A percentile compares a stretch with the other conserved stretches of the same genome.
Evolutionary conservation across 2,329 filamentous ascomycete species (phyloP).

Genomic region (Epichloe amarillans): DNA sequence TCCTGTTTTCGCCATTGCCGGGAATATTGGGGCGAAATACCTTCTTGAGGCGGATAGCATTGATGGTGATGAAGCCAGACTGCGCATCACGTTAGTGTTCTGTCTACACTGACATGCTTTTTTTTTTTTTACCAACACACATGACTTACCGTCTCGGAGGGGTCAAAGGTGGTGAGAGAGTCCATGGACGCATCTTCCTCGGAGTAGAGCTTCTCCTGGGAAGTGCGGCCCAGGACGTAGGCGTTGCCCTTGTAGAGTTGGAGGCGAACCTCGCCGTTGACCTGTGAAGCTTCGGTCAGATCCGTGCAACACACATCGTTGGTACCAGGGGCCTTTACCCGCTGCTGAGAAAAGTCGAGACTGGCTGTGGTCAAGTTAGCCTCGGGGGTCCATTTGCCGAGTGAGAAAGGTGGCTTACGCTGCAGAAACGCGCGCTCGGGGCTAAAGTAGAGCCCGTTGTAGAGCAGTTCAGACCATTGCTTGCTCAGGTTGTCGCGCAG

Average conservation of each 20-base stretch:
- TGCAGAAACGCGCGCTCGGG: slow-evolving; percentile 1
- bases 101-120: not conserved
- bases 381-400: not conserved
- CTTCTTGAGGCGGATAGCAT: slow-evolving; percentile 49
- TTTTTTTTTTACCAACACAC: too few species aligned
- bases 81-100: not conserved
- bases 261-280: slow-evolving; percentile 24
- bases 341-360: slow-evolving; percentile 2
- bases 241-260: slow-evolving; percentile 19
- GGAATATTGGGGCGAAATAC: not conserved
- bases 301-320: not conserved
- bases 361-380: not conserved
- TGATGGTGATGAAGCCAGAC: slow-evolving; percentile 46
- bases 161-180: slow-evolving; percentile 28
- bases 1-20: not conserved
- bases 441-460: slow-evolving; percentile 4
- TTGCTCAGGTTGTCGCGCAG: slow-evolving; percentile 1
- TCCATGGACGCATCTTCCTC: slow-evolving; percentile 35
- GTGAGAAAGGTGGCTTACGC: not conserved
- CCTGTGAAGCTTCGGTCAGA: slow-evolving; percentile 1
- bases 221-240: slow-evolving; percentile 28
- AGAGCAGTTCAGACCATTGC: slow-evolving; percentile 1
- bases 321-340: not conserved
- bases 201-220: slow-evolving; percentile 31
- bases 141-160: slow-evolving; percentile 20